phyloP scores from a whole-genome alignment of 2,329 filamentous ascomycete species.

The Macroventuria anomochaeta region DNA sequence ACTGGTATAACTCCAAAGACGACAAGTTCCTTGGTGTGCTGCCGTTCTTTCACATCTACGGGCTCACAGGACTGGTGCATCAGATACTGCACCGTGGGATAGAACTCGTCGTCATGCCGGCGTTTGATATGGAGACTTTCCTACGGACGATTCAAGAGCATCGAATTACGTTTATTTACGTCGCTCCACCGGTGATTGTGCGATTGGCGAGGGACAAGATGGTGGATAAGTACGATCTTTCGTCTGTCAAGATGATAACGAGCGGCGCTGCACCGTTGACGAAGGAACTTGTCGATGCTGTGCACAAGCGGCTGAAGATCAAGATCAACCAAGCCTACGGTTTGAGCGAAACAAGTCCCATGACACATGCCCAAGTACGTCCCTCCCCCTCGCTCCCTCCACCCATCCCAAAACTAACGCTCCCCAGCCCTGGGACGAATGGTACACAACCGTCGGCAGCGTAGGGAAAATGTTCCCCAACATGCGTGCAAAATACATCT shows the following conservation, averaged over 20 bases:
- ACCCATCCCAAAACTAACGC: not conserved
- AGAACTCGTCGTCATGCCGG: constrained; percentile 71
- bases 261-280: constrained; percentile 85
- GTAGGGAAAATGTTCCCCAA: constrained; percentile 80
- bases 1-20: constrained; percentile 66
- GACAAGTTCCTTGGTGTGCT: constrained; percentile 80
- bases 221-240: constrained; percentile 80
- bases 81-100: constrained; percentile 70
- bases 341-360: constrained; percentile 34
- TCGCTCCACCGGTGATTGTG: constrained; percentile 84
- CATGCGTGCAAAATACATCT: constrained; percentile 80
- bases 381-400: not conserved
- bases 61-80: constrained; percentile 75
- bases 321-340: constrained; percentile 38
- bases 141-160: constrained; percentile 77
- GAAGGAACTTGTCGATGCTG: constrained; percentile 74
- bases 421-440: constrained; percentile 32
- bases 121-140: constrained; percentile 81
- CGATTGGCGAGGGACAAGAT: constrained; percentile 77
- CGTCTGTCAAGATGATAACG: constrained; percentile 79
- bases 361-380: constrained; percentile 34
- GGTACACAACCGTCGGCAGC: constrained; percentile 63
- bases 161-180: constrained; percentile 75
- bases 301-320: constrained; percentile 71
- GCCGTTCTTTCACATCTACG: constrained; percentile 92